Evolutionary conservation across 768 basidiomycete genomes (phyloP), one percentile per base, ranked within the genome.

Genomic region (Sporobolomyces roseus): DNA sequence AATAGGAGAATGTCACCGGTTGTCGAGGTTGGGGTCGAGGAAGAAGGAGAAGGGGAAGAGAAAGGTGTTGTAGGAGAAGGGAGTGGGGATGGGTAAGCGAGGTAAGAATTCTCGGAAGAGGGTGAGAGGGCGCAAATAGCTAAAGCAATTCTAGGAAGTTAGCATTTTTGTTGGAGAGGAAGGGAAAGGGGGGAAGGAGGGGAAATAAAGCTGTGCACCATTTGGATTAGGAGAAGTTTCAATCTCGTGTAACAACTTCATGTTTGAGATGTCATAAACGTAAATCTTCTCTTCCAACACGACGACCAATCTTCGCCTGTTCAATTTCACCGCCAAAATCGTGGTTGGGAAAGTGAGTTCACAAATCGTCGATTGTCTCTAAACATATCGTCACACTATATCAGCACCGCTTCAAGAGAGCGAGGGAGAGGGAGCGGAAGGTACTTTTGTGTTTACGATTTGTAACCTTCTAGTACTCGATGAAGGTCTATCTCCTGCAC

Each of bases 301-400:
- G 74, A 99, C 93, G 35, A 97, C 91, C 52, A 99, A 85, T 0
- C 92, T 89, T 80, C 96, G 94, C 61, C 96, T 86, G 80, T 99
- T 99, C 75, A 99, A 84, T 81, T 96, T 97, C 78, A 99, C 94
- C n/a, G 90, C 85, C 32, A 99, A 86, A 62, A 99, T 93, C 4
- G 91, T 91, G 1, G 92, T 93, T 1, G 96, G 96, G 78, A 99
- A 99, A 8, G 96, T 84, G 23, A 98, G 86, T 77, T 99, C 96
- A 85, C 96, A 98, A 65, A 99, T 99, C 83, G 93, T 93, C 29
- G 90, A 93, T 84, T 97, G 92, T 30, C 96, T 88, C 91, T 94
- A 76, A 29, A 45, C 1, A 27, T 9, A 38, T 32, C 6, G 8
- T 10, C 48, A 7, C 12, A 23, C 25, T 27, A 23, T 49, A 33